Percentiles rank a stretch among this genome's conserved stretches.
phyloP scores from a whole-genome alignment of 192 early-diverging fungal genomes.

The Coemansia sp. region DNA sequence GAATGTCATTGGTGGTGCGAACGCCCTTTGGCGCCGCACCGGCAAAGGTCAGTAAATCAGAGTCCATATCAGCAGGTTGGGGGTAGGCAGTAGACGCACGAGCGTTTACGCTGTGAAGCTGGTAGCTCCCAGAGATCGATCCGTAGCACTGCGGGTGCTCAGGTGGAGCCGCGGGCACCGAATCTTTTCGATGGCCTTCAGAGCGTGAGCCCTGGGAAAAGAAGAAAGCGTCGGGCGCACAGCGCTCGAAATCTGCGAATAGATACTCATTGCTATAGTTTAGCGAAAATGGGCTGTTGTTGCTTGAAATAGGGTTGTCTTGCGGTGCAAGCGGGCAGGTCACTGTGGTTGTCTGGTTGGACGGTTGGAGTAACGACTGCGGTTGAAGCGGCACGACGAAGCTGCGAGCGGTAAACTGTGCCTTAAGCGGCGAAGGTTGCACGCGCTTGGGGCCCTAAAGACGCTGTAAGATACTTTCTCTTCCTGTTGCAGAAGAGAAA shows the following conservation, averaged over 20 bases:
- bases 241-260: background rate
- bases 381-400: conserved; percentile 1
- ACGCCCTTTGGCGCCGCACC: background rate
- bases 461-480: conserved; percentile 1
- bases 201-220: conserved; percentile 51
- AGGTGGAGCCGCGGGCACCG: background rate
- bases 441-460: conserved; percentile 1
- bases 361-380: conserved; percentile 12
- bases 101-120: conserved; percentile 20
- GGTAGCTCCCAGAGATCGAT: background rate
- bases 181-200: conserved; percentile 37
- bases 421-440: background rate
- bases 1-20: conserved; percentile 10
- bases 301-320: background rate
- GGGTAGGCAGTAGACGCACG: conserved; percentile 10
- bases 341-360: conserved; percentile 2
- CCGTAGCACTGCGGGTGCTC: background rate
- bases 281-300: background rate
- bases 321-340: background rate
- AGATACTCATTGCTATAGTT: conserved; percentile 9
- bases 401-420: background rate
- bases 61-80: conserved; percentile 41
- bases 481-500: conserved; percentile 10
- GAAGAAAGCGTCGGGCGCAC: conserved; percentile 31
- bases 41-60: conserved; percentile 31